Evolutionary conservation across 2,329 filamentous ascomycete species (phyloP), one percentile per base, ranked within the genome.

Genomic region (Aspergillus pseudoviridinutans): DNA sequence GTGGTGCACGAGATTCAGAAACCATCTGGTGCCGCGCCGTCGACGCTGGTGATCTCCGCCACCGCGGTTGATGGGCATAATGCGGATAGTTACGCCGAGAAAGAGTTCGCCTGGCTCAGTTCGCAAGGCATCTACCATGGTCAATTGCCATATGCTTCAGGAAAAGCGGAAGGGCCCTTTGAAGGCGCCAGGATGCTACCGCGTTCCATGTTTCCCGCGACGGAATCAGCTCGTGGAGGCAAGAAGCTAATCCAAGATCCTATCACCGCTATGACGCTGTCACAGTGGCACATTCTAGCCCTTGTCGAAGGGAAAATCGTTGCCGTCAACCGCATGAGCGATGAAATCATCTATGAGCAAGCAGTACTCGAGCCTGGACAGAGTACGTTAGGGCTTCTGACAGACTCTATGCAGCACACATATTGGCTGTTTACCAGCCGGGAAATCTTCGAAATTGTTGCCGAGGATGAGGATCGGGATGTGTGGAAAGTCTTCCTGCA

Each of bases 401-500:
- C 93, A 8, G 94, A 99, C 73, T 84, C 89, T 59, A 93, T 94
- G 73, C 96, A 97, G 79, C 95, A 93, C 68, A 99, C 94, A 0
- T 97, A 93, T 71, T 99, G 95, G 94, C 82, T 99, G 2, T 96
- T 97, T 69, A 97, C 93, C 0, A 84, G 85, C 0, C 84, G 90
- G 56, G 92, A 96, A 68, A 96, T 99, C 52, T 97, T 92, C 65
- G 94, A 99, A 76, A 88, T 99, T 58, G 90, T 94, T 12, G 88
- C 93, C 12, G 88, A 87, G 49, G 91, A 97, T 56, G 94, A 99
- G 73, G 90, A 92, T 64, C 82, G 94, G 64, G 90, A 97, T 71
- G 86, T 97, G 17, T 99, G 94, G 94, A 91, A 91, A 70, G 91
- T 97, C 53, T 90, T 97, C 85, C 82, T 97, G 58, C 85, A 89